Base-by-base conservation (phyloP, 805 yeast genomes). In the Ogataea paradorogensis region DNA sequence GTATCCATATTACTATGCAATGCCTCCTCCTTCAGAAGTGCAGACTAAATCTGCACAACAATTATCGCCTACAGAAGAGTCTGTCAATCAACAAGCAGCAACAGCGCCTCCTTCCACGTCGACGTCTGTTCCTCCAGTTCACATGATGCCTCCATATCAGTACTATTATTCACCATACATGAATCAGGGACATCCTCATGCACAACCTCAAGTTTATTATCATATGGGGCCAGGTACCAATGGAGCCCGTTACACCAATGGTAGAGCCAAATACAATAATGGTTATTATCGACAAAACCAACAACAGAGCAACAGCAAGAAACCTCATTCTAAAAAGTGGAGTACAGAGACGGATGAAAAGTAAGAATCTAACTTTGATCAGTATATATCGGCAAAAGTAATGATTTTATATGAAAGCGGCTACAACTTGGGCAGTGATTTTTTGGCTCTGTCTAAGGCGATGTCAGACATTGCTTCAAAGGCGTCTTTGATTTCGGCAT, bases 401-500 rank as follows among this genome's bases (percentile, higher is more conserved):
- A 33, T 33, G 43, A 33, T 23, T 16, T 39, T 16, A 24, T 18
- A 20, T 11, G 30, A 39, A 10, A 14, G 13, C 14, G 20, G 9
- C 29, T 44, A 66, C 26, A 65, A 45, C 43, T 65, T 66, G 7
- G 68, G 63, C 21, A 63, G 29, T 78, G 56, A 53, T 81, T 83
- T n/a, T 47, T 48, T 32, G 0, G 82, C 81, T 42, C 97, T 69
- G 63, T 88, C 96, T 18, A 73, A 51, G 0, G 96, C 96, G 41
- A 89, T 90, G 61, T 86, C 95, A 61, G 95, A 86, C 95, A 89
- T 87, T 16, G 95, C 96, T 48, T 80, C 69, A 50, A 87, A 76
- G 0, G 95, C 95, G 33, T 79, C 83, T 7, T 42, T 31, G 41
- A 78, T 73, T 59, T 90, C 97, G 23, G 48, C 37, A 6, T 50